These are phyloP conservation scores for Medicago ruthenica DNA, from an alignment of 306 rosid species.

Conservation along the genomic window DNA sequence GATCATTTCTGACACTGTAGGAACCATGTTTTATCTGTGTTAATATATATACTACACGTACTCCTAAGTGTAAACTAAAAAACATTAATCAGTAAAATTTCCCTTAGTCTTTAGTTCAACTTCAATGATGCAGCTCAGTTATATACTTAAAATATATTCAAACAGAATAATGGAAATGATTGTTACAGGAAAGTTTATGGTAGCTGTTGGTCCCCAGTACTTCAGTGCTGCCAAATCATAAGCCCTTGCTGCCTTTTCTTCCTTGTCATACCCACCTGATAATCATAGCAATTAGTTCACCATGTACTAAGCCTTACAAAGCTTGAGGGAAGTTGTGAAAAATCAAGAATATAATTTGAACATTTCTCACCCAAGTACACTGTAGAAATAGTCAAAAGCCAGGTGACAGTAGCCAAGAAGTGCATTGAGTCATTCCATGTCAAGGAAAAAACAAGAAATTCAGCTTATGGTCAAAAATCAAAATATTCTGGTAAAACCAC, in stretches of 20 bases:
- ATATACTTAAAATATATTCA: background rate
- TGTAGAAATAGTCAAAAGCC: slow-evolving; percentile 47
- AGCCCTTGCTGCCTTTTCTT: slow-evolving; percentile 91
- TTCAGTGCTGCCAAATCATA: slow-evolving; percentile 94
- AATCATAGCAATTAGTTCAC: background rate
- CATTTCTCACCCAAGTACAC: slow-evolving; percentile 84
- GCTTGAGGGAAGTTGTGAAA: slow-evolving; percentile 1
- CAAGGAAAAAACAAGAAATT: slow-evolving; percentile 48
- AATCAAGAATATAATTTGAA: background rate
- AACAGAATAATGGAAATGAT: background rate
- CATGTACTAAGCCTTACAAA: slow-evolving; percentile 6
- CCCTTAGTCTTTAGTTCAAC: background rate
- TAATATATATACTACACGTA: no score
- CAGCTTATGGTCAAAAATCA: slow-evolving; percentile 48
- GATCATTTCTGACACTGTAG: no score
- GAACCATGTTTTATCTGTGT: no score
- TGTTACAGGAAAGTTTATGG: slow-evolving; percentile 86
- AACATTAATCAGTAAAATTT: background rate
- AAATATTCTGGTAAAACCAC: no score
- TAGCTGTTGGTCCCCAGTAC: slow-evolving; percentile 91
- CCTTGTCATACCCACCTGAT: slow-evolving; percentile 94
- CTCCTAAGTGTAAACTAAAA: background rate
- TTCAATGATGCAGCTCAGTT: slow-evolving; percentile 1
- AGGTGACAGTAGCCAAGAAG: slow-evolving; percentile 44
- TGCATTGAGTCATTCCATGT: slow-evolving; percentile 60